These are phyloP conservation scores for slime mould (Dictyostelium discoideum) DNA, from an alignment of 78 protist species.

Conservation along the genomic window dicty_2.7 NC_007089.4:3322501-3323000, in stretches of 20 bases:
- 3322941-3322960: background rate
- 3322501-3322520: conserved; percentile 2
- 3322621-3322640: conserved; percentile 47
- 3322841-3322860: conserved; percentile 42
- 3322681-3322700: conserved; percentile 59
- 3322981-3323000: no score
- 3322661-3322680: conserved; percentile 38
- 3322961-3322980: background rate
- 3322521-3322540: conserved; percentile 40
- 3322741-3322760: conserved; percentile 69
- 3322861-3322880: conserved; percentile 64
- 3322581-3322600: conserved; percentile 13
- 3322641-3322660: background rate
- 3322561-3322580: conserved; percentile 66
- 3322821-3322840: background rate
- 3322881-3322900: background rate
- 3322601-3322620: conserved; percentile 54
- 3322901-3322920: background rate
- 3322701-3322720: conserved; percentile 20
- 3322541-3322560: conserved; percentile 22
- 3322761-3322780: conserved; percentile 52
- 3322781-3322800: conserved; percentile 36
- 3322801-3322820: conserved; percentile 45
- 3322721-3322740: conserved; percentile 77
- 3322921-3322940: background rate